phyloP scores from a whole-genome alignment of 305 asterid genomes.

The Fraxinus latifolia region DNA sequence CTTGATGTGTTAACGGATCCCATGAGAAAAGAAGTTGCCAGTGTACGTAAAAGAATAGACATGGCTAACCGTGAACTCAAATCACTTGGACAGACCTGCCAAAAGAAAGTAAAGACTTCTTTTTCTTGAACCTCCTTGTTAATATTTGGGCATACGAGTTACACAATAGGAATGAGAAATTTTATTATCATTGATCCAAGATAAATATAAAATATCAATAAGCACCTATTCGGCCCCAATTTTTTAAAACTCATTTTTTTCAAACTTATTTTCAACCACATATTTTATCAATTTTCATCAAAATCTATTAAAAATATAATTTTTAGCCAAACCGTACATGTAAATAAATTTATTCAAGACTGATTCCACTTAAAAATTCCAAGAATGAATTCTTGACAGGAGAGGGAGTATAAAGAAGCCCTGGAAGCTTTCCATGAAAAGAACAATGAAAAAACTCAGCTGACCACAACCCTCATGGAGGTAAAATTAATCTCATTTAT shows the following conservation, averaged over 20 bases:
- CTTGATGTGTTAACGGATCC: conserved; percentile 81
- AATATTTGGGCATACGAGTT: conserved; percentile 10
- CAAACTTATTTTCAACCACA: not conserved
- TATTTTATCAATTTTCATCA: too few species aligned
- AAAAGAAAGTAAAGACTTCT: conserved; percentile 65
- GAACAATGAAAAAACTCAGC: conserved; percentile 74
- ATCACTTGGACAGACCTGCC: conserved; percentile 72
- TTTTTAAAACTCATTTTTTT: not conserved
- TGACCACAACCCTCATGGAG: conserved; percentile 74
- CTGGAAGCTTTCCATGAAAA: conserved; percentile 74
- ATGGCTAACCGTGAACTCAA: conserved; percentile 66
- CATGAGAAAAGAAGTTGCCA: conserved; percentile 73
- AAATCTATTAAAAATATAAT: too few species aligned
- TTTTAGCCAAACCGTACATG: not conserved
- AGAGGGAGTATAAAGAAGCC: conserved; percentile 81
- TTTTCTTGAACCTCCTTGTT: not conserved
- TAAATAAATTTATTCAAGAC: not conserved
- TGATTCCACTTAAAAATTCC: not conserved
- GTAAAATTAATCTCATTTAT: conserved; percentile 30
- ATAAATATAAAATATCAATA: not conserved
- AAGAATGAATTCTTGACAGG: conserved; percentile 41
- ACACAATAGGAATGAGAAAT: conserved; percentile 43
- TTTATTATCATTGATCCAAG: not conserved
- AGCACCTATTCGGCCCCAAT: conserved; percentile 25
- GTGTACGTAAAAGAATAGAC: conserved; percentile 66